phyloP scores from a whole-genome alignment of 2,329 filamentous ascomycete species.

The Alternaria infectoria region DNA sequence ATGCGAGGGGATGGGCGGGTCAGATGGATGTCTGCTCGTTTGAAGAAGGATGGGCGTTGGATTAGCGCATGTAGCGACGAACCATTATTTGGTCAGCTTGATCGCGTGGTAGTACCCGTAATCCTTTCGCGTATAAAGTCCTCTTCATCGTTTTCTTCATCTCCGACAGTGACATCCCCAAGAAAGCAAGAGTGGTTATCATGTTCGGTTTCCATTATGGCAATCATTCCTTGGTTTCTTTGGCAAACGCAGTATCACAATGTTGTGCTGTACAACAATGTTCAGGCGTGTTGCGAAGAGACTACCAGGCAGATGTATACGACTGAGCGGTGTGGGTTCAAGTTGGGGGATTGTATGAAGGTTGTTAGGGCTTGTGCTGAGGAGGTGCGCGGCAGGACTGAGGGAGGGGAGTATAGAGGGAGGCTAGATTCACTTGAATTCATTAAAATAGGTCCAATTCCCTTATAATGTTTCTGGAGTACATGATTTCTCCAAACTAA shows the following conservation, averaged over 20 bases:
- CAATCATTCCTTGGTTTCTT: neutral
- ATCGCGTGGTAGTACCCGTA: rapidly evolving
- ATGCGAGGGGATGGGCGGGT: neutral
- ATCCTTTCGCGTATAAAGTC: neutral
- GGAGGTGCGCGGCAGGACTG: neutral
- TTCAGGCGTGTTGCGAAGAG: neutral
- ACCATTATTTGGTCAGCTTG: neutral
- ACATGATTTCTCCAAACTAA: too few relatives aligned
- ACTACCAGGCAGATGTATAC: neutral
- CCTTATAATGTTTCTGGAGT: too few relatives aligned
- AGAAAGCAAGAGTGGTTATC: neutral
- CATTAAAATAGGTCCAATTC: too few relatives aligned
- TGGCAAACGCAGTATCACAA: neutral
- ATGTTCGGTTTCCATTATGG: too few relatives aligned
- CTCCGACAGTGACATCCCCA: neutral
- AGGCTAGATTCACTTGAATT: too few relatives aligned
- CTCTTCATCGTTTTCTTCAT: neutral
- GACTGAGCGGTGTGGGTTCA: neutral
- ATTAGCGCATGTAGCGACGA: neutral
- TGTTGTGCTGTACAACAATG: neutral
- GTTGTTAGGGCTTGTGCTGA: neutral
- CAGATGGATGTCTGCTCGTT: neutral
- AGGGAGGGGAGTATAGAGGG: too few relatives aligned
- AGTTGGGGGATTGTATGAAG: neutral
- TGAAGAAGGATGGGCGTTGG: neutral